Evolutionary conservation across 1,139 yeast genomes (phyloP).

Genomic region (Saccharomyces hybrid): DNA sequence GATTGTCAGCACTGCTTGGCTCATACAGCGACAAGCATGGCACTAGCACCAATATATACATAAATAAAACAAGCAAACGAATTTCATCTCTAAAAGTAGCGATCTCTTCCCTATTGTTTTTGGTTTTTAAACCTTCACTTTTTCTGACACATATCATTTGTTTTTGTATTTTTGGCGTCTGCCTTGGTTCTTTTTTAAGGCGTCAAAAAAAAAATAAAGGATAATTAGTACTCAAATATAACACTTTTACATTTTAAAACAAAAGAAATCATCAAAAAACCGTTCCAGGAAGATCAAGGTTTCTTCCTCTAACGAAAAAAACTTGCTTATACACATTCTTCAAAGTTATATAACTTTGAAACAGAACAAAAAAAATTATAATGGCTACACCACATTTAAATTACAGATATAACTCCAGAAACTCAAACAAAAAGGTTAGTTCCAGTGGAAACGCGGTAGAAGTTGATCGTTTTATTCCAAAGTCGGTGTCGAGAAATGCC

Average conservation of each 20-base stretch:
- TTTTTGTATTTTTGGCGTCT: not conserved
- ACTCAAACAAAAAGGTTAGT: constrained; percentile 1
- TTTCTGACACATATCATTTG: not conserved
- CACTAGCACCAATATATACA: too few species aligned
- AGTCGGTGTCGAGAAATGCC: constrained; percentile 25
- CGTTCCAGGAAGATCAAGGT: not conserved
- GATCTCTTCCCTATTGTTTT: not conserved
- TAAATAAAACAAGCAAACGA: not conserved
- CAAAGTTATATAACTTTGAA: not conserved
- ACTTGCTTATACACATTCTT: not conserved
- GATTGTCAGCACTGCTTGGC: too few species aligned
- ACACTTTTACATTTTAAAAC: not conserved
- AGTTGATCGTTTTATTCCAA: constrained; percentile 33
- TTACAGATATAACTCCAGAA: not conserved
- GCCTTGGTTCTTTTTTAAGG: not conserved
- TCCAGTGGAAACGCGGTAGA: constrained; percentile 5
- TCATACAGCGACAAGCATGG: too few species aligned
- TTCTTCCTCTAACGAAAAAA: not conserved
- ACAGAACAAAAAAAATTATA: not conserved
- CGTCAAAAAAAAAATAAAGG: not conserved
- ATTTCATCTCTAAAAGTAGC: not conserved
- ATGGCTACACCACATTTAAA: not conserved
- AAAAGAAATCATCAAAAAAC: not conserved
- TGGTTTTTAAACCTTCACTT: too few species aligned
- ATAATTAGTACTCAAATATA: not conserved